Percentiles rank a stretch among this genome's conserved stretches.
These are phyloP conservation scores for Tubosaeta brunneosetosa DNA, from an alignment of 768 basidiomycete species.

Conservation along the genomic window DNA sequence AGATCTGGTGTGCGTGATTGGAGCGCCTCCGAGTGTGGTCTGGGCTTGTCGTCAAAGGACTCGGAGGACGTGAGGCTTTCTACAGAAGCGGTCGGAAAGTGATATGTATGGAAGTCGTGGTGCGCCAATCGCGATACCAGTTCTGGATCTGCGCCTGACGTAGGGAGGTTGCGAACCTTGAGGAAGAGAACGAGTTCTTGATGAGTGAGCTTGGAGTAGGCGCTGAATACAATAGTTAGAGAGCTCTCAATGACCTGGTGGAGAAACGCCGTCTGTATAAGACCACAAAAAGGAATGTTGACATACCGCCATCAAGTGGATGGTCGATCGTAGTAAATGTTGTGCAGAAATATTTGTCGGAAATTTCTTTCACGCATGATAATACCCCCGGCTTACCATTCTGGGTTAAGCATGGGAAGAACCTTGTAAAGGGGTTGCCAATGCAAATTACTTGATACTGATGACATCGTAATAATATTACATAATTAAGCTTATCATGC, in stretches of 20 bases:
- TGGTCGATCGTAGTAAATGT: not conserved
- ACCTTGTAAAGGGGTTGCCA: too few species aligned
- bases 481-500: too few species aligned
- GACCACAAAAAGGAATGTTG: not conserved
- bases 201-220: constrained; percentile 64
- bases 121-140: constrained; percentile 70
- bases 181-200: constrained; percentile 73
- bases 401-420: too few species aligned
- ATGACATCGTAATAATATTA: too few species aligned
- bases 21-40: constrained; percentile 25
- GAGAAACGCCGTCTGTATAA: constrained; percentile 15
- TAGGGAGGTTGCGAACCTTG: constrained; percentile 66
- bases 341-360: too few species aligned
- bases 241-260: constrained; percentile 25
- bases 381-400: too few species aligned
- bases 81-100: constrained; percentile 39
- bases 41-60: constrained; percentile 10
- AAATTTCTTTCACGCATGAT: too few species aligned
- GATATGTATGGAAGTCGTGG: constrained; percentile 70
- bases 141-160: constrained; percentile 55
- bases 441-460: too few species aligned
- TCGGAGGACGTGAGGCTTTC: constrained; percentile 27
- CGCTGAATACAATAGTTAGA: constrained; percentile 51
- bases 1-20: constrained; percentile 51
- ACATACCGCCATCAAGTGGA: constrained; percentile 39